Conservation (phyloP, 1,284 basidiomycete species). For the Naganishia cerealis region DNA sequence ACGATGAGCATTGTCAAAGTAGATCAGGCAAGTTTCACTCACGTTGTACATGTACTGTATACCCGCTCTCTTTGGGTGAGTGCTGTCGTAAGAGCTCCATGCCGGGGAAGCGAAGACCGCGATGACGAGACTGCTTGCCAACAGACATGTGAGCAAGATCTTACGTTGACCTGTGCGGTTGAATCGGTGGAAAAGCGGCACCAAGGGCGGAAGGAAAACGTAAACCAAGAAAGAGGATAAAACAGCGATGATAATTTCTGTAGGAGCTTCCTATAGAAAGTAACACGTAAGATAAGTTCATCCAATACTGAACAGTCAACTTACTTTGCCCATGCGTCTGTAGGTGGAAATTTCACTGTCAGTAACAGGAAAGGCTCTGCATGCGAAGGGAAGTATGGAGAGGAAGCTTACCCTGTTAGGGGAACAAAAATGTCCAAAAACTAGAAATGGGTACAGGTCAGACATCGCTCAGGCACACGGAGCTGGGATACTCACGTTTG, state of each 20-base stretch:
- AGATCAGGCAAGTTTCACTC: slow-evolving; percentile 42
- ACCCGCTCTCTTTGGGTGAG: slow-evolving; percentile 86
- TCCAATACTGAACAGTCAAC: slow-evolving; percentile 1
- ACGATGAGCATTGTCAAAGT: slow-evolving; percentile 7
- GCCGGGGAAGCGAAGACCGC: slow-evolving; percentile 65
- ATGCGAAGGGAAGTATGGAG: neutral
- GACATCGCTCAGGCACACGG: neutral
- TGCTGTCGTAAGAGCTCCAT: slow-evolving; percentile 71
- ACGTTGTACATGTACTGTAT: slow-evolving; percentile 86
- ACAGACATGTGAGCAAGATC: slow-evolving; percentile 58
- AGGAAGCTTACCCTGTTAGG: slow-evolving; percentile 59
- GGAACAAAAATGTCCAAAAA: slow-evolving; percentile 84
- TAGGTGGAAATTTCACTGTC: slow-evolving; percentile 5
- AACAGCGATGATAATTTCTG: slow-evolving; percentile 84
- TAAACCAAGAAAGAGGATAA: slow-evolving; percentile 64
- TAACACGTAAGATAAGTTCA: neutral
- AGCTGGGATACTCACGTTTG: slow-evolving; percentile 57
- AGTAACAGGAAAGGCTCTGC: neutral
- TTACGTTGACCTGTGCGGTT: slow-evolving; percentile 58
- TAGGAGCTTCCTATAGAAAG: slow-evolving; percentile 63
- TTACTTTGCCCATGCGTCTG: slow-evolving; percentile 64
- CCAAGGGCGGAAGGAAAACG: slow-evolving; percentile 62
- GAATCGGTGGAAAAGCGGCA: slow-evolving; percentile 72
- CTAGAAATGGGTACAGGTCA: slow-evolving; percentile 7
- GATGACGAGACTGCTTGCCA: slow-evolving; percentile 57